Conservation (phyloP, 2,329 filamentous ascomycete genomes). For the Talaromyces sp. region DNA sequence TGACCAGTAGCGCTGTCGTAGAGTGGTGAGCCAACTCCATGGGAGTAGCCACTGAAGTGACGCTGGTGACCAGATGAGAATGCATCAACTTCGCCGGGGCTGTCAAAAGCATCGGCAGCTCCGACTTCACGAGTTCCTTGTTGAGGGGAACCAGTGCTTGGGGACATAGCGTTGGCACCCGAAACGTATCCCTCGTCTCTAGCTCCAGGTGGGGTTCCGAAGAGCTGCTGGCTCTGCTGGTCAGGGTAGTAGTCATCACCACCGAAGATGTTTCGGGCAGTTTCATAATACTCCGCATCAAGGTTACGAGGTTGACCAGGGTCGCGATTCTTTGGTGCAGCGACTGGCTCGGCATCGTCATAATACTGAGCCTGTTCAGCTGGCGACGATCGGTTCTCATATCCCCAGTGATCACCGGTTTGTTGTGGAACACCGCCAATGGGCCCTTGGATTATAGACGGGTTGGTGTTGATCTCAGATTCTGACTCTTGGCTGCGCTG, state of each 20-base stretch:
- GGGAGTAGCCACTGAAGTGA: constrained; percentile 84
- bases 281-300: constrained; percentile 67
- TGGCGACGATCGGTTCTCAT: constrained; percentile 57
- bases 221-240: constrained; percentile 41
- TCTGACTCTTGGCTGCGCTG: constrained; percentile 57
- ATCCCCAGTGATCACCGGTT: constrained; percentile 57
- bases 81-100: constrained; percentile 61
- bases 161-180: constrained; percentile 62
- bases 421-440: constrained; percentile 60
- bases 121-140: constrained; percentile 52
- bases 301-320: constrained; percentile 60
- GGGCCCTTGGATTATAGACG: constrained; percentile 77
- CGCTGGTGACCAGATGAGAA: constrained; percentile 64
- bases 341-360: constrained; percentile 53
- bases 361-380: constrained; percentile 35
- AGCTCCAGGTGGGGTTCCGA: constrained; percentile 60
- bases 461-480: constrained; percentile 76
- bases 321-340: constrained; percentile 57
- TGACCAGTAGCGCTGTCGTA: constrained; percentile 88
- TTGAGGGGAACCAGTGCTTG: constrained; percentile 52
- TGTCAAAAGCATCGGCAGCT: constrained; percentile 56
- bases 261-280: constrained; percentile 36
- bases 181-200: constrained; percentile 95
- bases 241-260: constrained; percentile 43
- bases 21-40: constrained; percentile 84